Evolutionary conservation across 2,329 filamentous ascomycete species (phyloP).

Genomic region (Beauveria sp.): DNA sequence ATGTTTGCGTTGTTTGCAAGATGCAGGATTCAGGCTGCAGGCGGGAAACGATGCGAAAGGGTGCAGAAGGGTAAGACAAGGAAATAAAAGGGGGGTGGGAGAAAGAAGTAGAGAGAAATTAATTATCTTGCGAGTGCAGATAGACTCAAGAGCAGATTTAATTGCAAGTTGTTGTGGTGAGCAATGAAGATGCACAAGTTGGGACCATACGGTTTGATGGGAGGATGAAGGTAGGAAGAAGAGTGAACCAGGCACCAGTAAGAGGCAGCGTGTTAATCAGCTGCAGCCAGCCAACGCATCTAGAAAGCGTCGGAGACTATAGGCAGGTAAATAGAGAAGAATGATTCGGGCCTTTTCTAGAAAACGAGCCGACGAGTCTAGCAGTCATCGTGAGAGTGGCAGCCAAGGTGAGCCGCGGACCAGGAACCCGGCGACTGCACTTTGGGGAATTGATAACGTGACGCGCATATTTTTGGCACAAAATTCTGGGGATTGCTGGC

Average conservation of each 20-base stretch:
- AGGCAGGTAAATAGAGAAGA: not conserved
- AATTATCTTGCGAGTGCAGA: not conserved
- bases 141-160: not conserved
- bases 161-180: not conserved
- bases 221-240: not conserved
- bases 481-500: not conserved
- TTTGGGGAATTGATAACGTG: not conserved
- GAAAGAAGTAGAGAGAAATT: not conserved
- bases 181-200: slow-evolving; percentile 5
- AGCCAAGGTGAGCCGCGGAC: not conserved
- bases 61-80: slow-evolving; percentile 3
- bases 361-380: not conserved
- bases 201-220: not conserved
- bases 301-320: not conserved
- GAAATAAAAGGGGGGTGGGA: not conserved
- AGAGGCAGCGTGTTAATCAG: not conserved
- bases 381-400: not conserved
- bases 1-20: slow-evolving; percentile 8
- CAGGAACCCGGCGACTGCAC: not conserved
- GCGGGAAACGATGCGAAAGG: not conserved
- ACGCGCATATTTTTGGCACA: slow-evolving; percentile 3
- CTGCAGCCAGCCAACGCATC: not conserved
- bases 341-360: not conserved
- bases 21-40: not conserved
- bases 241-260: not conserved